Evolutionary conservation across 129 eudicot species (phyloP), one percentile per base, ranked within the genome.

Genomic region (Tanacetum coccineum): DNA sequence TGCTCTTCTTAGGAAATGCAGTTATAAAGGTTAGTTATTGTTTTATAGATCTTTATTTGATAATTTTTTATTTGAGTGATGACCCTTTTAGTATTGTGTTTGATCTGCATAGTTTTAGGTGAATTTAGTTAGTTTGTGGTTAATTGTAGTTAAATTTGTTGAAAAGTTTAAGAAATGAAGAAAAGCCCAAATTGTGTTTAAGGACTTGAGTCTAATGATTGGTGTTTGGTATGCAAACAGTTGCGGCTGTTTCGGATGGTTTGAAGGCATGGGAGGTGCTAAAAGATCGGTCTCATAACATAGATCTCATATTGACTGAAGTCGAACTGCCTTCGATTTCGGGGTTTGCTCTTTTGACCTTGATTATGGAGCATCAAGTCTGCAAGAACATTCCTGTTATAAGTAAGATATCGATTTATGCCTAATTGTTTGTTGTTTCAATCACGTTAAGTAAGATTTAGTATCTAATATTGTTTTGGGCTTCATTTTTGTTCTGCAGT

Each of bases 381-480:
- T 85, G 96, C 95, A 91, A 86, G 71, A 85, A 87, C 67, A 91
- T 87, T 63, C 98, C 98, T 39, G 87, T 91, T 54, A 91, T 91
- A 85, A 91, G 98, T 91, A 91, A 9, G 97, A 59, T 36, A 25
- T 28, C 3, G 10, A 36, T 7, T 36, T 36, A 36, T 36, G 9
- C 42, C 42, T 36, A 36, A 12, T 3, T 53, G 1, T 1, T 44
- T 44, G 2, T 10, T 12, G 15, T 47, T 28, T 26, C 0, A 3
- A 25, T 68, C 49, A 6, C 13, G 2, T 13, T 17, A 65, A 11
- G 25, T 18, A 63, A 55, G 3, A n/a, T 59, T 59, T 18, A 30
- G 13, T 17, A 52, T 67, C 28, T 46, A 25, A 13, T 20, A 50
- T 25, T 36, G 72, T 68, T n/a, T 52, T 72, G 52, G 45, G 13